Evolutionary conservation across 129 eudicot species (phyloP).

Genomic region (Saussurea involucrata): DNA sequence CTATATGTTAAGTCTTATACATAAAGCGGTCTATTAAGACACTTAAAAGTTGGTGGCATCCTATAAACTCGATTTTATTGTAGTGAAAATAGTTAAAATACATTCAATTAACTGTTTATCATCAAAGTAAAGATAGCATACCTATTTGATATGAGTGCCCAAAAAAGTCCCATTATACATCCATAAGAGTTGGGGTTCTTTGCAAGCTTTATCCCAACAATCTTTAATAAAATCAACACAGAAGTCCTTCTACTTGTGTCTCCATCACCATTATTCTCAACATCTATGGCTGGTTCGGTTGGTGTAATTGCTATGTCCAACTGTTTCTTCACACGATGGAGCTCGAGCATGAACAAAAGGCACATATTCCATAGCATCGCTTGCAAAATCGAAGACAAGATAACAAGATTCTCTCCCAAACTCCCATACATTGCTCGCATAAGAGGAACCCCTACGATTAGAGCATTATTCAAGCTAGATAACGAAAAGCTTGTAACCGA

Average conservation of each 20-base stretch:
- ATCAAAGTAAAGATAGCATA: conserved; percentile 2
- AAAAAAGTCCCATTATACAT: conserved; percentile 50
- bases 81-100: not conserved
- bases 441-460: conserved; percentile 58
- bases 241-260: conserved; percentile 21
- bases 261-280: conserved; percentile 11
- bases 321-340: conserved; percentile 17
- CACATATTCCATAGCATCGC: conserved; percentile 37
- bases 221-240: conserved; percentile 39
- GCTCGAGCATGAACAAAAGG: conserved; percentile 43
- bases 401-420: conserved; percentile 36
- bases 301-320: not conserved
- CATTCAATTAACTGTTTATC: not conserved
- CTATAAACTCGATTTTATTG: too few species aligned
- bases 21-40: not conserved
- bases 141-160: conserved; percentile 67
- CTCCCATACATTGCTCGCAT: conserved; percentile 53
- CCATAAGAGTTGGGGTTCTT: conserved; percentile 66
- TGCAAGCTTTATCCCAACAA: conserved; percentile 46
- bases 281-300: conserved; percentile 13
- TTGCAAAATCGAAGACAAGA: conserved; percentile 47
- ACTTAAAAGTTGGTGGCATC: too few species aligned
- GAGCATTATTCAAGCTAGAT: conserved; percentile 40
- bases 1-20: too few species aligned
- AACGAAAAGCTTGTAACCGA: conserved; percentile 49